These are phyloP conservation scores for Polyporus tsugae DNA, from an alignment of 1,284 basidiomycete genomes.

Conservation along the genomic window DNA sequence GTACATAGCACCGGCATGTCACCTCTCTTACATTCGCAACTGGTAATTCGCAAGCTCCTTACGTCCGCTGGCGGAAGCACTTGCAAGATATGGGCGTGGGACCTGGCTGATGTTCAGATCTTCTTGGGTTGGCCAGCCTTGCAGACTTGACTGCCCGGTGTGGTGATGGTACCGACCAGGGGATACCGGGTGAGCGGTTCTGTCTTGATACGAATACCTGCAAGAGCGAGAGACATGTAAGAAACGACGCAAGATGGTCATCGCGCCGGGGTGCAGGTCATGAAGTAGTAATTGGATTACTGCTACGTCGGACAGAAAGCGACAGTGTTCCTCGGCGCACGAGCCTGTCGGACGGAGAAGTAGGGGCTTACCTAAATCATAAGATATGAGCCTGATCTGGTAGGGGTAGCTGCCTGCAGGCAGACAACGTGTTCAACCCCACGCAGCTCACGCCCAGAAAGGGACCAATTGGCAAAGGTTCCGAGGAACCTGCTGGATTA, in stretches of 20 bases:
- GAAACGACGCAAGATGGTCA: conserved; percentile 16
- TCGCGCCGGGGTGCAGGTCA: conserved; percentile 19
- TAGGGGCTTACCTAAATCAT: conserved; percentile 43
- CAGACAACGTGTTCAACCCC: conserved; percentile 46
- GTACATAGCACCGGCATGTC: conserved; percentile 16
- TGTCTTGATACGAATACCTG: conserved; percentile 13
- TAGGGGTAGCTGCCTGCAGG: conserved; percentile 45
- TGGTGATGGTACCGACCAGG: conserved; percentile 27
- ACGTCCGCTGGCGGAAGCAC: conserved; percentile 14
- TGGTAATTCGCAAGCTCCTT: conserved; percentile 18
- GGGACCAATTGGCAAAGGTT: conserved; percentile 40
- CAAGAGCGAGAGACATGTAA: conserved; percentile 23
- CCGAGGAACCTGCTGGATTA: conserved; percentile 39
- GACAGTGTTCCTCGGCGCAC: conserved; percentile 30
- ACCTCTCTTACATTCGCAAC: conserved; percentile 28
- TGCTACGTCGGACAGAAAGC: conserved; percentile 23
- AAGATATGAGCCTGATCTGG: conserved; percentile 41
- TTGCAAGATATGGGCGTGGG: conserved; percentile 25
- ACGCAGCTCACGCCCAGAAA: conserved; percentile 37
- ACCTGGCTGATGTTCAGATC: conserved; percentile 27
- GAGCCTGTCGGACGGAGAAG: conserved; percentile 35
- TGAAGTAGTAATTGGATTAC: conserved; percentile 22
- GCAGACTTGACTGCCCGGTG: conserved; percentile 20
- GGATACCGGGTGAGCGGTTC: conserved; percentile 19
- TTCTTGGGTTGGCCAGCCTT: conserved; percentile 14